Conservation (phyloP, 2,329 filamentous ascomycete genomes). For the Grosmannia penicillata region DNA sequence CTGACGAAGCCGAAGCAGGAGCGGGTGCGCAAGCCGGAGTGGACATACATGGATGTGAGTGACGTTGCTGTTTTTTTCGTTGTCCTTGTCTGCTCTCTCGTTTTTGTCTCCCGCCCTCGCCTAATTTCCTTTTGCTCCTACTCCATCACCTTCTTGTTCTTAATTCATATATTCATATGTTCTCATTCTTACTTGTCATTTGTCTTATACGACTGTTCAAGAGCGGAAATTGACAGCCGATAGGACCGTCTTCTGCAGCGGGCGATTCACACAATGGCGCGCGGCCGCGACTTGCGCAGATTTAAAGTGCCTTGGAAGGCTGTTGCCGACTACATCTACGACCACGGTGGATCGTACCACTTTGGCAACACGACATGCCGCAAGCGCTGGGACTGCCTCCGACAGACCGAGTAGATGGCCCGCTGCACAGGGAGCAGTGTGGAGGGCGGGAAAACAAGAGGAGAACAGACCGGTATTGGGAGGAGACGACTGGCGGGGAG, state of each 20-base stretch:
- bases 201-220: too few relatives aligned
- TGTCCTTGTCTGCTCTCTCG: too few relatives aligned
- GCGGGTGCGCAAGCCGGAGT: conserved; percentile 50
- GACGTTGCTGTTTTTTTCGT: neutral
- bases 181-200: too few relatives aligned
- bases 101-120: too few relatives aligned
- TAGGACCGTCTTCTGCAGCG: conserved; percentile 29
- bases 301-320: conserved; percentile 40
- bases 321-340: conserved; percentile 36
- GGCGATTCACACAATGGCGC: conserved; percentile 23
- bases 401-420: conserved; percentile 6
- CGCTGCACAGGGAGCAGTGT: too few relatives aligned
- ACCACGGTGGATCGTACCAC: conserved; percentile 38
- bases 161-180: too few relatives aligned
- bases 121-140: neutral
- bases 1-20: conserved; percentile 48
- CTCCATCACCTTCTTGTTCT: too few relatives aligned
- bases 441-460: too few relatives aligned
- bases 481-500: too few relatives aligned
- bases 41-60: conserved; percentile 50
- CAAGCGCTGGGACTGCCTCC: conserved; percentile 39
- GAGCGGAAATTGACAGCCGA: neutral
- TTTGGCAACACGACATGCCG: conserved; percentile 45
- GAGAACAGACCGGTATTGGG: neutral
- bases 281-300: conserved; percentile 14